phyloP scores from a whole-genome alignment of 495 filamentous ascomycete genomes.

The Trichoderma orchidacearum region DNA sequence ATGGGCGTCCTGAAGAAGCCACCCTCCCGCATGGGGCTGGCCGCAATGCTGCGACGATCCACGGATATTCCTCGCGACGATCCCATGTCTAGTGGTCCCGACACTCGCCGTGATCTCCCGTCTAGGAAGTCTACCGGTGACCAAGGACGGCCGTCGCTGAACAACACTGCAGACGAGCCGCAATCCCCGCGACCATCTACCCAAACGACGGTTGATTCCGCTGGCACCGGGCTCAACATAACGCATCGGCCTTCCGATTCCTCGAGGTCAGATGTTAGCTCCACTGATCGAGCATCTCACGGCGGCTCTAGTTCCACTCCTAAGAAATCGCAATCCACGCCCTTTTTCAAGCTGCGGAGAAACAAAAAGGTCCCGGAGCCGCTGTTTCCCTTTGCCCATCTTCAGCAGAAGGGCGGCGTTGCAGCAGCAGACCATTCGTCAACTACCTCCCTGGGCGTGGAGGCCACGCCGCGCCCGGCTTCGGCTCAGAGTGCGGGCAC shows the following conservation, averaged over 20 bases:
- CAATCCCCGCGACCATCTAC: background rate
- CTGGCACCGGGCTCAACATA: background rate
- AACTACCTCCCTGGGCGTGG: conserved; percentile 12
- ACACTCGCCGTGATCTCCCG: background rate
- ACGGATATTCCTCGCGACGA: conserved; percentile 25
- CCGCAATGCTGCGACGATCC: conserved; percentile 27
- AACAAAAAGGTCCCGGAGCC: conserved; percentile 65
- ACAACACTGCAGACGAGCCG: background rate
- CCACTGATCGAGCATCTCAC: conserved; percentile 55
- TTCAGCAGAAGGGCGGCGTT: conserved; percentile 49
- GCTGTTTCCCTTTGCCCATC: conserved; percentile 57
- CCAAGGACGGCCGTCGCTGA: background rate
- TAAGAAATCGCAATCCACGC: conserved; percentile 49
- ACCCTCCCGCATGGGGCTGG: conserved; percentile 34
- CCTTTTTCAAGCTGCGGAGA: conserved; percentile 69
- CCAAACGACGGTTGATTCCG: background rate
- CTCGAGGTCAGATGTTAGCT: conserved; percentile 78
- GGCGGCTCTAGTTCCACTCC: conserved; percentile 45
- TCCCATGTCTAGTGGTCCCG: conserved; percentile 10
- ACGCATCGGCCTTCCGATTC: conserved; percentile 70
- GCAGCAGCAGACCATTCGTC: conserved; percentile 16
- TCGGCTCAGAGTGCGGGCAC: conserved; percentile 17
- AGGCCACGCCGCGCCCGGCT: conserved; percentile 11
- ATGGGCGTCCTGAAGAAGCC: conserved; percentile 33
- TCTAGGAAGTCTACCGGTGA: conserved; percentile 30